Base-by-base conservation (phyloP, 2,329 filamentous ascomycete species). In the Ophioceras dolichostomum region DNA sequence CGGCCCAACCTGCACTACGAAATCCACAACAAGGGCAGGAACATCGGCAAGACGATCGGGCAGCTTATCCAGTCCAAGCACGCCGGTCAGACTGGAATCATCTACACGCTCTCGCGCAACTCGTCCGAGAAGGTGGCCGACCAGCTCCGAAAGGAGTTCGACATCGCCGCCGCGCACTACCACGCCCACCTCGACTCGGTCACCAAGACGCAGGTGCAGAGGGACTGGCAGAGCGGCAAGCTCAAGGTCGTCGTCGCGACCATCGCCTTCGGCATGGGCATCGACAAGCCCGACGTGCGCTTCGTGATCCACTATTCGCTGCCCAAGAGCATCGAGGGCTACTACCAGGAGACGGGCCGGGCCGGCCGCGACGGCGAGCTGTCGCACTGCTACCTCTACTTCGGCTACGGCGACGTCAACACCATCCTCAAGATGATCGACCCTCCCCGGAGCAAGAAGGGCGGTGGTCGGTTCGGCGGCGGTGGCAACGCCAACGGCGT, bases 211-310 rank as follows among this genome's bases (percentile, higher is more conserved):
- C 55, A 68, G 6, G 72, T 91, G 4, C 89, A 96, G 56, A 72
- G 72, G 42, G 59, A 76, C 21, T 98, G 91, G 91, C 91, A 98
- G 56, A 64, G 61, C 31, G 86, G 87, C 5, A 62, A 67, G 36
- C 73, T 80, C 49, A 83, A 94, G 47, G 83, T 98, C 24, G 93
- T 98, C 31, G 91, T 98, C 35, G 93, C 91, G 16, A 98, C 91
- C 0, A 96, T 98, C 56, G 91, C 91, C 18, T 98, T 98, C 54
- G 91, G 91, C 6, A 98, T 98, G 91, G 91, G 91, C n/a, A 98
- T 98, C 46, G 91, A 98, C 64, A 98, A 98, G 57, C 76, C 88
- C 1, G 83, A 98, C 54, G 91, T 98, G 34, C 83, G 91, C 20
- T 98, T 94, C 54, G 91, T 98, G 24, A 85, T 98, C 29, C 93